Base-by-base conservation (phyloP, 2,329 filamentous ascomycete species). In the Dothideomycetidae sp. region DNA sequence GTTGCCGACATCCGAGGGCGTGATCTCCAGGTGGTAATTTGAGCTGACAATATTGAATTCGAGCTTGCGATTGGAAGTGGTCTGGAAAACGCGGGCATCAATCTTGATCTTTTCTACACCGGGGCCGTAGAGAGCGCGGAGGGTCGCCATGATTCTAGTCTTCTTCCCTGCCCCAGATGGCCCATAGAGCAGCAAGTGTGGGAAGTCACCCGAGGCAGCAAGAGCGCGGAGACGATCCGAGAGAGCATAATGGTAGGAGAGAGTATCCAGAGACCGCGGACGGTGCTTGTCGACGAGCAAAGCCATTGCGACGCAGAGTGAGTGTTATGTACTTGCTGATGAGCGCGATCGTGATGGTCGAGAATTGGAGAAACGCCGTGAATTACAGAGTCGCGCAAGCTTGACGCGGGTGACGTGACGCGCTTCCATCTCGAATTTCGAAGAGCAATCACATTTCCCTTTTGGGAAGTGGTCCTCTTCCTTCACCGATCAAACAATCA, bases 41-140 rank as follows among this genome's bases (percentile, higher is more conserved):
- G 88, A 96, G 31, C 86, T 78, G 38, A 98, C 90, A 46, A 98
- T 93, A 64, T 94, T 98, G 72, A 98, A 98, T 62, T 98, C 90
- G 50, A 98, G 78, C 62, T 98, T 98, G 56, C 90, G 84, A 60
- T 93, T 96, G 54, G 79, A 51, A 14, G 76, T 86, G 1, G 90
- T 96, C 61, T 93, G 86, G 65, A 98, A 98, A 42, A 94, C 81
- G 46, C 90, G 81, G 10, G 85, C 83, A 56, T 98, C 90, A 61
- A 98, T 96, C 66, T 96, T 96, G 70, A 98, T 98, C 70, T 94
- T 96, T 55, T 98, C 92, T n/a, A 93, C 90, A 30, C 90, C 88
- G 0, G 88, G 78, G 0, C 90, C 90, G 59, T 90, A 98, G 5
- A 98, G 71, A 54, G 94, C 88, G 58, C 93, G 93, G 3, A 98